Percentiles rank a stretch among this genome's conserved stretches.
Conservation (phyloP, 192 early-diverging fungal species). For the Anaeromyces robustus region DNA sequence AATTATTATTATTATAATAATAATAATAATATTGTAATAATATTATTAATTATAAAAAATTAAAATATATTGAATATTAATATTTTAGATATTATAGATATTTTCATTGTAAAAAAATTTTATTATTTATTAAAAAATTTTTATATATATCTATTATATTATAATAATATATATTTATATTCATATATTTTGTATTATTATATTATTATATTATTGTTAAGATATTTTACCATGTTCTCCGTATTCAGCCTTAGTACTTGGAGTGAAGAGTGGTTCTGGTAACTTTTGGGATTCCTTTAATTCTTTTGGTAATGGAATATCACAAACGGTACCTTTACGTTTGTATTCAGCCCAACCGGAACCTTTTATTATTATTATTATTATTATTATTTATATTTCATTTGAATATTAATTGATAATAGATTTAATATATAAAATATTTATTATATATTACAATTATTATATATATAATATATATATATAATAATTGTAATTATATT, state of each 20-base stretch:
- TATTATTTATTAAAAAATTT: too few species aligned
- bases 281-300: conserved; percentile 77
- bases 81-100: too few species aligned
- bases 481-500: too few species aligned
- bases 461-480: neutral
- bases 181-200: conserved; percentile 2
- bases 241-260: conserved; percentile 96
- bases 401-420: too few species aligned
- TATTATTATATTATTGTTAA: neutral
- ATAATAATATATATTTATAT: too few species aligned
- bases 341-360: conserved; percentile 95
- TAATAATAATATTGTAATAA: too few species aligned
- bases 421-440: too few species aligned
- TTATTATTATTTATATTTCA: too few species aligned
- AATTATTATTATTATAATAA: neutral
- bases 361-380: conserved; percentile 18
- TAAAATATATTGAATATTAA: too few species aligned
- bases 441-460: neutral
- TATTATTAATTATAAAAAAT: conserved; percentile 1
- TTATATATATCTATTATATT: too few species aligned
- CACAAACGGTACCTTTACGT: conserved; percentile 81
- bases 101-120: too few species aligned
- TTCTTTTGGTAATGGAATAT: conserved; percentile 64
- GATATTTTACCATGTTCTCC: conserved; percentile 69
- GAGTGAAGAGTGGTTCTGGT: conserved; percentile 73